Evolutionary conservation across 805 yeast genomes (phyloP).

Genomic region (Lachancea sp.): DNA sequence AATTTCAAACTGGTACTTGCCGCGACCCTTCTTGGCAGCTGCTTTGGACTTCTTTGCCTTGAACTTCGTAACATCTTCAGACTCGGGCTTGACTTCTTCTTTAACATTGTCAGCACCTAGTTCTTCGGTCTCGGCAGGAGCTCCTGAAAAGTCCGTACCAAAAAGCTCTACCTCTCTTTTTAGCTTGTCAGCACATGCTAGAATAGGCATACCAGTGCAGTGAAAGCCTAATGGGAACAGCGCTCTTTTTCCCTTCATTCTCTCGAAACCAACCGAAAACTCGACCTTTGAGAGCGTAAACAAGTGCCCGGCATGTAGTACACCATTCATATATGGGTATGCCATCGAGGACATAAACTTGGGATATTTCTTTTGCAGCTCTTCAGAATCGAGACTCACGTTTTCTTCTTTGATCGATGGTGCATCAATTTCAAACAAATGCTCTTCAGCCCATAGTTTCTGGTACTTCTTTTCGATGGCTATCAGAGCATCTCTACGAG

Average conservation of each 20-base stretch:
- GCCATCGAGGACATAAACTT: slow-evolving; percentile 93
- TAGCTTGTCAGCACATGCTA: slow-evolving; percentile 92
- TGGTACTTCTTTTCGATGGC: slow-evolving; percentile 87
- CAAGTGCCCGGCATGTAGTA: slow-evolving; percentile 93
- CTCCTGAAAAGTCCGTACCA: slow-evolving; percentile 71
- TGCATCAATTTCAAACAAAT: slow-evolving; percentile 81
- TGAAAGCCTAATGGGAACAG: slow-evolving; percentile 96
- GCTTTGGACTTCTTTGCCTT: slow-evolving; percentile 91
- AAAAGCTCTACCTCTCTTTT: slow-evolving; percentile 87
- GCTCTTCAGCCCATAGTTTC: slow-evolving; percentile 78
- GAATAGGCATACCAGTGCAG: slow-evolving; percentile 99
- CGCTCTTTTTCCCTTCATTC: slow-evolving; percentile 90
- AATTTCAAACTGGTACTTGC: slow-evolving; percentile 92
- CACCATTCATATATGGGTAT: slow-evolving; percentile 98
- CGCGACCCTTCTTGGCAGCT: slow-evolving; percentile 86
- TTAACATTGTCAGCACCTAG: slow-evolving; percentile 30
- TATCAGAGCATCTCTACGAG: slow-evolving; percentile 90
- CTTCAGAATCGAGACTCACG: slow-evolving; percentile 52
- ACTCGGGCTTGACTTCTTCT: slow-evolving; percentile 35
- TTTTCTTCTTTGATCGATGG: slow-evolving; percentile 65
- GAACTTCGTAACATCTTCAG: slow-evolving; percentile 84
- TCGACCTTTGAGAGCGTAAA: slow-evolving; percentile 93
- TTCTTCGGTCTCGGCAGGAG: slow-evolving; percentile 57
- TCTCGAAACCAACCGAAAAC: slow-evolving; percentile 85
- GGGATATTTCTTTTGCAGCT: slow-evolving; percentile 72